Percentiles rank a stretch among this genome's conserved stretches.
Evolutionary conservation across 805 yeast genomes (phyloP).

Genomic region (Blastobotrys americana): DNA sequence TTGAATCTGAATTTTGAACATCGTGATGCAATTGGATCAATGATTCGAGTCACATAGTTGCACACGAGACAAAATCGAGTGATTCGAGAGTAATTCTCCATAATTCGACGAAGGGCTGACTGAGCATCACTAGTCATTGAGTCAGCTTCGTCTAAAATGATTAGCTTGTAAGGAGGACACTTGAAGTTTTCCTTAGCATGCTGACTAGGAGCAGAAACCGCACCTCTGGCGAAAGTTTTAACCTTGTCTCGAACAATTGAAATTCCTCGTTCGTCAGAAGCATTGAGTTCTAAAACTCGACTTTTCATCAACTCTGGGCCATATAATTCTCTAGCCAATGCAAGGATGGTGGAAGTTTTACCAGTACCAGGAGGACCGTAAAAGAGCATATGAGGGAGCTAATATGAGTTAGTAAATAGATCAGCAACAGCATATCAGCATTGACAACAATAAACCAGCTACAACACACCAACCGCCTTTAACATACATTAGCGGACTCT

Average conservation of each 20-base stretch:
- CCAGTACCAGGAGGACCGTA: constrained; percentile 98
- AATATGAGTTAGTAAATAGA: not conserved
- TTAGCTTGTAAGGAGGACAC: constrained; percentile 93
- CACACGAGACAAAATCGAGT: constrained; percentile 93
- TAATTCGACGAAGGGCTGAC: constrained; percentile 86
- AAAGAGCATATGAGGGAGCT: constrained; percentile 63
- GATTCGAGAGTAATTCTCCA: constrained; percentile 75
- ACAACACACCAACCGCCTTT: not conserved
- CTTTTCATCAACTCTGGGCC: constrained; percentile 81
- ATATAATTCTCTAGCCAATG: constrained; percentile 78
- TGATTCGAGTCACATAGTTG: constrained; percentile 92
- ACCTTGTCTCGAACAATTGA: constrained; percentile 97
- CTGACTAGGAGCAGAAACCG: constrained; percentile 71
- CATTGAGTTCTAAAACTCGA: constrained; percentile 91
- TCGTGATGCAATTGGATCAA: constrained; percentile 93
- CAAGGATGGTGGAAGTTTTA: constrained; percentile 81
- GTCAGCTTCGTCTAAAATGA: constrained; percentile 89
- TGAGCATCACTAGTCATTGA: constrained; percentile 88
- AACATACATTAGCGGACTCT: constrained; percentile 52
- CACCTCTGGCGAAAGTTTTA: constrained; percentile 84
- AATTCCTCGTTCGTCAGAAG: constrained; percentile 95
- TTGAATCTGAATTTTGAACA: constrained; percentile 93
- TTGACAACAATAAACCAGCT: not conserved
- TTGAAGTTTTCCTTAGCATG: constrained; percentile 72
- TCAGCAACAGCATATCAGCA: not conserved